Percentiles rank a stretch among this genome's conserved stretches.
These are phyloP conservation scores for Galerina sulciceps DNA, from an alignment of 768 basidiomycete genomes.

Conservation along the genomic window DNA sequence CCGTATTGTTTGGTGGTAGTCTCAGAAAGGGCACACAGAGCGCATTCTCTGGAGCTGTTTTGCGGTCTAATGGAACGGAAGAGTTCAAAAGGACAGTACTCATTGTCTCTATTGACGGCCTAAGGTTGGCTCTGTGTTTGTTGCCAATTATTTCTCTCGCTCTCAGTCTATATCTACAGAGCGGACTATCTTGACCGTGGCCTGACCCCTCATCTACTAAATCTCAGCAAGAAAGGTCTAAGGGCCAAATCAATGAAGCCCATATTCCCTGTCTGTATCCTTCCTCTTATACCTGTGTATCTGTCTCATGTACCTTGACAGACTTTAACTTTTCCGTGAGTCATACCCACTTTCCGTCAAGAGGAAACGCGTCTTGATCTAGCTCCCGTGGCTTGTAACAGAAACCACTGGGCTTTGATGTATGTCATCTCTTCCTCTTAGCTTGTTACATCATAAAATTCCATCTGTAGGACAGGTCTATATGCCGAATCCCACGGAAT, in stretches of 20 bases:
- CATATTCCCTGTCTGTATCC: constrained; percentile 71
- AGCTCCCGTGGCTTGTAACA: constrained; percentile 27
- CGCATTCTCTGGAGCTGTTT: constrained; percentile 40
- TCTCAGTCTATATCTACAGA: constrained; percentile 37
- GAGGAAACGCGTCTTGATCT: background rate
- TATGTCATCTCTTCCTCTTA: constrained; percentile 33
- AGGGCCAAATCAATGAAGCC: constrained; percentile 87
- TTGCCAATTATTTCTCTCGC: background rate
- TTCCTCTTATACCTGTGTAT: background rate
- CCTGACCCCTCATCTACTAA: constrained; percentile 81
- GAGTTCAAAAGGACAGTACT: constrained; percentile 81
- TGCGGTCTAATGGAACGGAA: constrained; percentile 83
- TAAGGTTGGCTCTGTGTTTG: constrained; percentile 52
- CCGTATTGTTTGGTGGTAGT: constrained; percentile 31
- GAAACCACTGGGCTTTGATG: constrained; percentile 92
- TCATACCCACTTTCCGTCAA: constrained; percentile 13
- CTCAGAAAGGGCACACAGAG: constrained; percentile 24
- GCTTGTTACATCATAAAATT: background rate
- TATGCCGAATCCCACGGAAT: constrained; percentile 92
- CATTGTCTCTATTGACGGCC: constrained; percentile 86
- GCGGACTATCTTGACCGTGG: constrained; percentile 89
- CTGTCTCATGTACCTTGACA: constrained; percentile 29
- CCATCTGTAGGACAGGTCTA: constrained; percentile 75
- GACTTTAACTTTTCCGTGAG: constrained; percentile 92
- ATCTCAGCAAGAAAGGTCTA: constrained; percentile 82